Evolutionary conservation across 2,329 filamentous ascomycete genomes (phyloP).

Genomic region (Fusarium avenaceum): DNA sequence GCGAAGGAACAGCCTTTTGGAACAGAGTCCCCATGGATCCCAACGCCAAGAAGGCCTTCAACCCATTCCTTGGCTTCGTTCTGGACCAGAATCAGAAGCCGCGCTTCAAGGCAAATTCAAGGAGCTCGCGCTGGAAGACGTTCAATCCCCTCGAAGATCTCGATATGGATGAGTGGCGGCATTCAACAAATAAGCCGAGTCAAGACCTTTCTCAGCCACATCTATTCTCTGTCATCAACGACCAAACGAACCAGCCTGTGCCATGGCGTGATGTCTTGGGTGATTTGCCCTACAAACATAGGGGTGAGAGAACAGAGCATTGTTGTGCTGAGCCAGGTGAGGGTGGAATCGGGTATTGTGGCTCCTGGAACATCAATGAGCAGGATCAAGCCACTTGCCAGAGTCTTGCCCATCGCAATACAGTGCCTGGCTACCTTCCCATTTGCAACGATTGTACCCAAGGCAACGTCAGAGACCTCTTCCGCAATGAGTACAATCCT

Average conservation of each 20-base stretch:
- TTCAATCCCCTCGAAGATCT: constrained; percentile 38
- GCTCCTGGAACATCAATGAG: not conserved
- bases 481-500: constrained; percentile 10
- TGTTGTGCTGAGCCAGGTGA: constrained; percentile 37
- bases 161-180: constrained; percentile 41
- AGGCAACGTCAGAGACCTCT: constrained; percentile 37
- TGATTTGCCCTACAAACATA: constrained; percentile 23
- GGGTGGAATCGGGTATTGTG: constrained; percentile 30
- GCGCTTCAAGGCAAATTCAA: constrained; percentile 4
- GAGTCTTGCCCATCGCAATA: constrained; percentile 33
- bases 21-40: constrained; percentile 8
- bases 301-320: not conserved
- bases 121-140: constrained; percentile 37
- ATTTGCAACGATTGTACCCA: constrained; percentile 47
- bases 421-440: constrained; percentile 34
- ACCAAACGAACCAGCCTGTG: constrained; percentile 5
- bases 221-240: constrained; percentile 27
- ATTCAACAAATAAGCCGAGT: not conserved
- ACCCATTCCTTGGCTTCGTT: constrained; percentile 38
- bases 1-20: not conserved
- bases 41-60: constrained; percentile 19
- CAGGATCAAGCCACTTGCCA: constrained; percentile 35
- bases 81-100: constrained; percentile 2
- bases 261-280: constrained; percentile 34
- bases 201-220: not conserved